Evolutionary conservation across 2,329 filamentous ascomycete species (phyloP).

Genomic region (Aspergillus novoparasiticus): DNA sequence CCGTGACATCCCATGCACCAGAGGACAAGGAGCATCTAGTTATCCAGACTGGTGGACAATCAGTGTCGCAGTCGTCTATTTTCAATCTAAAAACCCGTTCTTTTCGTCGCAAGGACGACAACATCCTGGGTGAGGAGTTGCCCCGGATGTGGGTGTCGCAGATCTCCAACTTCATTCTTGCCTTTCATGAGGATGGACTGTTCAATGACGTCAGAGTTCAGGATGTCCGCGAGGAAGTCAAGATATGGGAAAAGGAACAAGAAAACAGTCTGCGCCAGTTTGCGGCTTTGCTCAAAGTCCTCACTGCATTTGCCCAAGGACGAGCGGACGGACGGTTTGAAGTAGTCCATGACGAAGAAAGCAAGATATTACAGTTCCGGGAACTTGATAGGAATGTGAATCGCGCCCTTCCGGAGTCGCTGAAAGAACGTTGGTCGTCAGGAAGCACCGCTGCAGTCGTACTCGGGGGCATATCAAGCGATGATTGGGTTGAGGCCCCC

Average conservation of each 20-base stretch:
- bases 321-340: background rate
- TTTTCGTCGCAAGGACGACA: too few relatives aligned
- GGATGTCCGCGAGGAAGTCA: too few relatives aligned
- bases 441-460: background rate
- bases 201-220: too few relatives aligned
- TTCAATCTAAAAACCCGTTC: too few relatives aligned
- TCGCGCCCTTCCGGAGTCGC: background rate
- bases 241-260: background rate
- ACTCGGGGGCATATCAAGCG: background rate
- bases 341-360: background rate
- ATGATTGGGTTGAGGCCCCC: background rate
- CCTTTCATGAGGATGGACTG: too few relatives aligned
- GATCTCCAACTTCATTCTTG: too few relatives aligned
- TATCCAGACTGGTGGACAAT: too few relatives aligned
- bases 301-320: background rate
- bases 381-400: conserved; percentile 4
- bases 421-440: background rate
- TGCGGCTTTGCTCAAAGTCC: background rate
- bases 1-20: too few relatives aligned
- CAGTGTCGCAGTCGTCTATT: too few relatives aligned
- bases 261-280: background rate
- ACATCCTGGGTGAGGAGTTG: too few relatives aligned
- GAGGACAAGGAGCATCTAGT: too few relatives aligned
- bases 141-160: too few relatives aligned
- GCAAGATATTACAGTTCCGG: conserved; percentile 2